These are phyloP conservation scores for Microsporum audouinii DNA, from an alignment of 2,329 filamentous ascomycete genomes.

Conservation along the genomic window DNA sequence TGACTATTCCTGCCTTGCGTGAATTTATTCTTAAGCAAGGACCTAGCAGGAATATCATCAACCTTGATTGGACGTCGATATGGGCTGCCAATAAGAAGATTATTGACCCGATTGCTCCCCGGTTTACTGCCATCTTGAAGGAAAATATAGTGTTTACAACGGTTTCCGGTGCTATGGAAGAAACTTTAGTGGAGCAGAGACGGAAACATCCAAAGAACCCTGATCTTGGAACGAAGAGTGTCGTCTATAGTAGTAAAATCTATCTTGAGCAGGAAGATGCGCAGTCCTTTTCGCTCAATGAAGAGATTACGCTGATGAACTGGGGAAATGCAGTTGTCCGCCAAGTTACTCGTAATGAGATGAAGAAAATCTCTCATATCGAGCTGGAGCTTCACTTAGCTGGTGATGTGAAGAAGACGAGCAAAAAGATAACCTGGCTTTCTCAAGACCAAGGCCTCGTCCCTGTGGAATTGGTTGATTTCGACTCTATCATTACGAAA, in stretches of 20 bases:
- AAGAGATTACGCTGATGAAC: slow-evolving; percentile 89
- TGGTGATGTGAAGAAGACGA: slow-evolving; percentile 76
- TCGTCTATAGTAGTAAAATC: not conserved
- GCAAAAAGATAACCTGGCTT: slow-evolving; percentile 87
- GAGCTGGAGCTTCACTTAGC: slow-evolving; percentile 69
- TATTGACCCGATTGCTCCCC: slow-evolving; percentile 38
- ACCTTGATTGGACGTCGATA: slow-evolving; percentile 40
- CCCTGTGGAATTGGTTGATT: slow-evolving; percentile 66
- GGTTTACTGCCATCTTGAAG: slow-evolving; percentile 52
- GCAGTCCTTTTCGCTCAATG: slow-evolving; percentile 65
- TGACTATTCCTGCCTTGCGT: slow-evolving; percentile 24
- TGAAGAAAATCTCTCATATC: slow-evolving; percentile 31
- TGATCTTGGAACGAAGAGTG: not conserved
- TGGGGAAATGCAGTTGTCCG: slow-evolving; percentile 22
- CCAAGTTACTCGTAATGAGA: slow-evolving; percentile 11
- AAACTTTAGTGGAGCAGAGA: not conserved
- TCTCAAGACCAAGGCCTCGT: slow-evolving; percentile 59
- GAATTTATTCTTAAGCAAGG: slow-evolving; percentile 43
- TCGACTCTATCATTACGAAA: slow-evolving; percentile 76
- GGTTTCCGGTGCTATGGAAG: not conserved
- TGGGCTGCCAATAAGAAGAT: slow-evolving; percentile 62
- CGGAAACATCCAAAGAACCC: slow-evolving; percentile 13
- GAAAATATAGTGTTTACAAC: slow-evolving; percentile 54
- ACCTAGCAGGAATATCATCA: slow-evolving; percentile 38
- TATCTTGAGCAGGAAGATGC: slow-evolving; percentile 75